Percentiles rank a stretch among this genome's conserved stretches.
Evolutionary conservation across 2,329 filamentous ascomycete species (phyloP).

Genomic region (Fusarium armeniacum): DNA sequence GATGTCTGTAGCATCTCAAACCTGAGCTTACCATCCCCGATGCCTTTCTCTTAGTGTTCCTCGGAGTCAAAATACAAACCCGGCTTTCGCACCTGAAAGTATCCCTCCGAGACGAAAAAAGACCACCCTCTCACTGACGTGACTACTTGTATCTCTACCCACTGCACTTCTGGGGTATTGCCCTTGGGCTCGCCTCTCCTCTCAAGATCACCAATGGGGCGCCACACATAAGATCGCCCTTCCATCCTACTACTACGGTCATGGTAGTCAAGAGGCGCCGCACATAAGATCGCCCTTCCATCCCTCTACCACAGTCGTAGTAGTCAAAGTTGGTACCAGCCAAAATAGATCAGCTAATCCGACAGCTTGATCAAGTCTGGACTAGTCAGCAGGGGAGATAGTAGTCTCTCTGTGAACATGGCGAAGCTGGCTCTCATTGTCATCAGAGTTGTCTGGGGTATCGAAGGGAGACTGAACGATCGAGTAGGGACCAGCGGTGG

Average conservation of each 20-base stretch:
- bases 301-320: not conserved
- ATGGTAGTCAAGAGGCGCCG: not conserved
- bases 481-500: not conserved
- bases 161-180: not conserved
- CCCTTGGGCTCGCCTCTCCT: not conserved
- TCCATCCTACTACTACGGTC: not conserved
- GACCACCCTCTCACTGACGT: not conserved
- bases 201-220: not conserved
- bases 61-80: too few species aligned
- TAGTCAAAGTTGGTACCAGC: not conserved
- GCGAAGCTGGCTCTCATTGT: not conserved
- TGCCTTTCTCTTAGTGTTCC: not conserved
- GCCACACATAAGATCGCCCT: not conserved
- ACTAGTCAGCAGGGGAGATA: not conserved
- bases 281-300: not conserved
- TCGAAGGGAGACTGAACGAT: not conserved
- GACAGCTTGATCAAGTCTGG: not conserved
- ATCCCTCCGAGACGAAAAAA: not conserved
- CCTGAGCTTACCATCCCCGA: not conserved
- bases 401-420: slow-evolving; percentile 4
- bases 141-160: not conserved
- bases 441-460: not conserved
- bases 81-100: not conserved
- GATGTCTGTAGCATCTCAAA: not conserved
- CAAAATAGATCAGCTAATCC: not conserved